Evolutionary conservation across 495 filamentous ascomycete genomes (phyloP).

Genomic region (Neurospora terricola): DNA sequence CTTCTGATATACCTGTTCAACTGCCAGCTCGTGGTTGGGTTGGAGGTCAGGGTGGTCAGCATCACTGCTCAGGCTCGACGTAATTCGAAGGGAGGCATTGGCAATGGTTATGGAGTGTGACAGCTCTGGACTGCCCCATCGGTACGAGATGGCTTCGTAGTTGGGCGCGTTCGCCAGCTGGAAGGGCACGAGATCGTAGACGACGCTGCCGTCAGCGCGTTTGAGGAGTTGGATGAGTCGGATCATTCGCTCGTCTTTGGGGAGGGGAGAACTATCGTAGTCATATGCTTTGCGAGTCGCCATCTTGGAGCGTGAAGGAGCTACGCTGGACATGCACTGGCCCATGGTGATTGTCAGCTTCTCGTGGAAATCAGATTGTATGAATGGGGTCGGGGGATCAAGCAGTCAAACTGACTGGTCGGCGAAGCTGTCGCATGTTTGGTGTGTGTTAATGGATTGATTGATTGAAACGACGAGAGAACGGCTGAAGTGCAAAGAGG

Average conservation of each 20-base stretch:
- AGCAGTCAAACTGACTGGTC: background rate
- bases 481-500: background rate
- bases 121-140: background rate
- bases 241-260: background rate
- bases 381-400: too few relatives aligned
- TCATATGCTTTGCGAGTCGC: background rate
- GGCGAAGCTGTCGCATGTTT: too few relatives aligned
- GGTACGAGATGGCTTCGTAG: background rate
- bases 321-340: background rate
- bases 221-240: background rate
- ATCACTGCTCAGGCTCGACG: background rate
- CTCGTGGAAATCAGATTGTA: background rate
- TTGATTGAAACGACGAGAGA: background rate
- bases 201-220: background rate
- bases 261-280: background rate
- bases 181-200: background rate
- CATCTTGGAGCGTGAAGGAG: background rate
- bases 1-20: background rate
- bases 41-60: background rate
- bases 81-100: background rate
- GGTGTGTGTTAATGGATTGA: too few relatives aligned
- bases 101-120: background rate
- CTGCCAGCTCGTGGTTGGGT: background rate
- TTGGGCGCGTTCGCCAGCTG: background rate
- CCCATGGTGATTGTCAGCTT: background rate